Percentiles rank a stretch among this genome's conserved stretches.
These are phyloP conservation scores for Geranomyces variabilis DNA, from an alignment of 192 early-diverging fungal species.

Conservation along the genomic window DNA sequence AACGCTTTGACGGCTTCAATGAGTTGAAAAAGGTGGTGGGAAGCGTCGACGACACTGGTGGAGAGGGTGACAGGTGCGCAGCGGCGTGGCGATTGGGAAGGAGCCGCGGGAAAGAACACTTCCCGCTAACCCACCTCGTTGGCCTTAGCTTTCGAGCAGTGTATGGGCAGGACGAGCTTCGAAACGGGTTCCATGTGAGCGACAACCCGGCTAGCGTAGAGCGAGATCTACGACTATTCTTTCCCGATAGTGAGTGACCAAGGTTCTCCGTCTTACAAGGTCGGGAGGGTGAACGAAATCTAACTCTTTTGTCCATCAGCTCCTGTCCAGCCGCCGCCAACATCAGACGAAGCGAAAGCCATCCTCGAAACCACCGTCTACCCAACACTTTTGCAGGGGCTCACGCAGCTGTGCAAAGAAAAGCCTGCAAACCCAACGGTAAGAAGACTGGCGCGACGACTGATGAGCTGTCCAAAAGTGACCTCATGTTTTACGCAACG, in stretches of 20 bases:
- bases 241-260: constrained; percentile 49
- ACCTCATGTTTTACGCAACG: not conserved
- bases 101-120: not conserved
- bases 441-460: too few relatives aligned
- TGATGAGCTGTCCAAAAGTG: too few relatives aligned
- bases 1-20: constrained; percentile 38
- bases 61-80: not conserved
- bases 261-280: too few relatives aligned
- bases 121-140: too few relatives aligned
- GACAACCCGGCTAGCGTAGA: constrained; percentile 26
- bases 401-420: constrained; percentile 58
- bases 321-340: constrained; percentile 34
- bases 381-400: constrained; percentile 50
- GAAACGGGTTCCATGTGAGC: constrained; percentile 44
- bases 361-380: constrained; percentile 52
- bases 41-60: not conserved
- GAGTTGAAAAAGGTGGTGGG: constrained; percentile 43
- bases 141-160: constrained; percentile 36
- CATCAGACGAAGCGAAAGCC: constrained; percentile 37
- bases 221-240: constrained; percentile 47
- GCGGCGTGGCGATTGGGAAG: too few relatives aligned
- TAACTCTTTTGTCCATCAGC: too few relatives aligned
- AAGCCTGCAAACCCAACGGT: constrained; percentile 58
- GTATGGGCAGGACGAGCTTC: constrained; percentile 32
- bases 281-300: too few relatives aligned